Percentiles rank a stretch among this genome's conserved stretches.
Evolutionary conservation across 352 stramenopile species (phyloP).

Genomic region (Globisporangium recalcitrans): DNA sequence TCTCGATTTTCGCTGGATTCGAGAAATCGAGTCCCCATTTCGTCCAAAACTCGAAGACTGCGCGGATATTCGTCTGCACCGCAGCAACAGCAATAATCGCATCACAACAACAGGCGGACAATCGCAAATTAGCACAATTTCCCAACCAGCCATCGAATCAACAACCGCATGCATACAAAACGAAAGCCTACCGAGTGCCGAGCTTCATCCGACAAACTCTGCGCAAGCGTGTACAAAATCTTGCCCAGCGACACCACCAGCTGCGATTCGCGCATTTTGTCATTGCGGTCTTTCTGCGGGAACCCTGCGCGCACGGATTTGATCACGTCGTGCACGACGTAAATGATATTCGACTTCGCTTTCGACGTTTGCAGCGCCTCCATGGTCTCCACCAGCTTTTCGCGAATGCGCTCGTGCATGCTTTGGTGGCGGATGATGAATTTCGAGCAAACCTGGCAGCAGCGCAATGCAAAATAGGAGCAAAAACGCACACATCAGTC

Average conservation of each 20-base stretch:
- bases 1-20: constrained; percentile 21
- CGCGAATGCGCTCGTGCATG: constrained; percentile 61
- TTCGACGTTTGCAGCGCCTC: constrained; percentile 60
- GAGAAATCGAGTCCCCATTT: constrained; percentile 77
- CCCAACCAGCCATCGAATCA: background rate
- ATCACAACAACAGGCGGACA: background rate
- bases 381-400: constrained; percentile 64
- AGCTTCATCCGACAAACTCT: constrained; percentile 55
- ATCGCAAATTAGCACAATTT: constrained; percentile 8
- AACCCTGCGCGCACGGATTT: constrained; percentile 66
- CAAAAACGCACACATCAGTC: constrained; percentile 5
- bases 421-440: constrained; percentile 81
- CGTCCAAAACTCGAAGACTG: constrained; percentile 78
- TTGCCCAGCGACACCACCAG: constrained; percentile 65
- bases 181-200: constrained; percentile 56
- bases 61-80: constrained; percentile 55
- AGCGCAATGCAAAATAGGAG: background rate
- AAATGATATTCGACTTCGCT: constrained; percentile 71
- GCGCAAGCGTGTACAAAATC: constrained; percentile 52
- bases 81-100: constrained; percentile 1
- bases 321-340: constrained; percentile 80
- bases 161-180: background rate
- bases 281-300: constrained; percentile 69
- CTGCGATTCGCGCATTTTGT: constrained; percentile 63
- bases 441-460: constrained; percentile 64